Conservation (phyloP, 148 eudicot genomes). For the Vaccinium corymbosum region DNA sequence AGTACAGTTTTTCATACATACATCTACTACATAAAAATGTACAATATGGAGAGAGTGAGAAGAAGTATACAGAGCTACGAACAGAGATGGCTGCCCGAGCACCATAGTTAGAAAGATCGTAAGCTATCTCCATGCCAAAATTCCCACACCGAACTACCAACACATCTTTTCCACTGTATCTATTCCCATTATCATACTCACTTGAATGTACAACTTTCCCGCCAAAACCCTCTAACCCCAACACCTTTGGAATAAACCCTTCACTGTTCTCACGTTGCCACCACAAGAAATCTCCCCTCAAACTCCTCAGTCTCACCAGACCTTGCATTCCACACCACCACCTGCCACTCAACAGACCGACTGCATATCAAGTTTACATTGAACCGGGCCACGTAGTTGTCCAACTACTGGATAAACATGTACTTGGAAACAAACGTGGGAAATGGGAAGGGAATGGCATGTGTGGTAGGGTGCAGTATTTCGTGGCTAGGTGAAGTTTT, state of each 20-base stretch:
- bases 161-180: slow-evolving; percentile 7
- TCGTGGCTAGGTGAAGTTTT: slow-evolving; percentile 29
- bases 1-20: not conserved
- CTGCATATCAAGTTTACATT: not conserved
- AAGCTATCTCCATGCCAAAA: slow-evolving; percentile 25
- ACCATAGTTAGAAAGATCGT: slow-evolving; percentile 13
- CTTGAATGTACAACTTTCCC: slow-evolving; percentile 3
- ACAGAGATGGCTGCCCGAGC: slow-evolving; percentile 14
- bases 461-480: slow-evolving; percentile 22
- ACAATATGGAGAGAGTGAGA: not conserved
- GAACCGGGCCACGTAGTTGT: slow-evolving; percentile 20
- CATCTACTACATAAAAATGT: not conserved
- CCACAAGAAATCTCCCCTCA: slow-evolving; percentile 23
- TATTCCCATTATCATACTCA: slow-evolving; percentile 14
- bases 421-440: slow-evolving; percentile 23
- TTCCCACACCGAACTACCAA: slow-evolving; percentile 24
- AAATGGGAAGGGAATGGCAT: slow-evolving; percentile 18
- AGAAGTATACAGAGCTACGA: slow-evolving; percentile 14
- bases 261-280: slow-evolving; percentile 26
- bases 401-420: slow-evolving; percentile 16
- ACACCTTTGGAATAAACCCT: slow-evolving; percentile 17
- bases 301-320: slow-evolving; percentile 9
- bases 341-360: slow-evolving; percentile 10
- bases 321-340: too few relatives aligned
- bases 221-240: slow-evolving; percentile 19